Conservation (phyloP, 1,284 basidiomycete species). For the Moniliophthora roreri region DNA sequence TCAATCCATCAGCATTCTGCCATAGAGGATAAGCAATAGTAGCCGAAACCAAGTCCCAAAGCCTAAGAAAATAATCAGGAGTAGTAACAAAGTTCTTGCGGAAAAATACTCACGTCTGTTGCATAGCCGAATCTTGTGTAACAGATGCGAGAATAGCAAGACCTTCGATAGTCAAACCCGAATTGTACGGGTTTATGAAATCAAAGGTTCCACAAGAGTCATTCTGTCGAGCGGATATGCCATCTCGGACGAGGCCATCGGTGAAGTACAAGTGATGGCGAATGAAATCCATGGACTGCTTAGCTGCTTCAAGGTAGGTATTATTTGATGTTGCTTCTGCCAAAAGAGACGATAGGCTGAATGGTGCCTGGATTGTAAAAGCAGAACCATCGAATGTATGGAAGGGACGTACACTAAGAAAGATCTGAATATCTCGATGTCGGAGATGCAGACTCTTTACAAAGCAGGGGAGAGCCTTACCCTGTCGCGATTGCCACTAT, state of each 20-base stretch:
- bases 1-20: too few species aligned
- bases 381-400: too few species aligned
- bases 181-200: background rate
- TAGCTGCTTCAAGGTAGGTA: constrained; percentile 13
- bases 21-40: too few species aligned
- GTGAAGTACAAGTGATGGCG: background rate
- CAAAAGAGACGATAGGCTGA: constrained; percentile 14
- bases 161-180: constrained; percentile 8
- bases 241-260: constrained; percentile 9
- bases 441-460: background rate
- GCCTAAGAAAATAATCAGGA: background rate
- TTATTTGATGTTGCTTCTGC: constrained; percentile 8
- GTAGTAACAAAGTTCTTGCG: too few species aligned
- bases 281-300: constrained; percentile 9
- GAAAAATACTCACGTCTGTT: background rate
- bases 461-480: background rate
- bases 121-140: background rate
- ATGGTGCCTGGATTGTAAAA: background rate
- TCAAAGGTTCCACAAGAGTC: background rate
- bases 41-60: too few species aligned
- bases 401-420: background rate
- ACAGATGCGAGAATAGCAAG: constrained; percentile 8
- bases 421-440: background rate
- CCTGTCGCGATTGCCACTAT: constrained; percentile 7
- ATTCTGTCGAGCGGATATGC: constrained; percentile 6